Base-by-base conservation (phyloP, 2,329 filamentous ascomycete genomes). In the Paecilomyces niveus region DNA sequence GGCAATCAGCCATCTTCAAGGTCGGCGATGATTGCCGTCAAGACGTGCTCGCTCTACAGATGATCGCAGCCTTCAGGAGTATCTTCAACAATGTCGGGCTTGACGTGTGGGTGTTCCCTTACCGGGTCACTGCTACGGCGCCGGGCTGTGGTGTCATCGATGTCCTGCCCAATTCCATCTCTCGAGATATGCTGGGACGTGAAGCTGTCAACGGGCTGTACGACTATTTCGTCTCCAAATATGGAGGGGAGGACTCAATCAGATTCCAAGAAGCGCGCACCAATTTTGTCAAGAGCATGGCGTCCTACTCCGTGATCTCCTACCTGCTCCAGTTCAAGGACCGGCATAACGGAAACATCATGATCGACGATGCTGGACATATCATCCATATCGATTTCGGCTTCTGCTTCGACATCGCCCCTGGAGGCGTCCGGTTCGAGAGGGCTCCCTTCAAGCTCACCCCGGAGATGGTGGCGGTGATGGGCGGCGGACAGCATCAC, bases 1-100 rank as follows among this genome's bases (percentile, higher is more conserved):
- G 94, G 95, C 94, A 99, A 74, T 96, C 92, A 1, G 94, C 93
- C 58, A 99, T 99, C 70, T 99, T 99, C 86, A 99, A 99, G 74
- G 95, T 99, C 54, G 94, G 94, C 62, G 94, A 99, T 72, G 94
- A 99, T 74, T 97, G 94, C 72, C 89, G 94, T 55, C 94, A 99
- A 76, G 95, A 99, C 68, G 89, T 99, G 56, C 81, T 99, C 60
- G 94, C 94, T 1, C 80, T 99, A 61, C 94, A 99, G 75, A 95
- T 99, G 89, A 97, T 99, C 72, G 88, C 94, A 0, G 92, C 92
- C 1, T 99, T 99, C 81, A 88, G 94, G 24, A 92, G 92, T 62
- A 99, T 99, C 68, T 99, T 97, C 81, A 89, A 96, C 72, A 89
- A 85, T 63, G 90, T 97, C 49, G 95, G 95, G 0, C 83, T 99